Evolutionary conservation across 306 rosid genomes (phyloP).

Genomic region (Albizia julibrissin): DNA sequence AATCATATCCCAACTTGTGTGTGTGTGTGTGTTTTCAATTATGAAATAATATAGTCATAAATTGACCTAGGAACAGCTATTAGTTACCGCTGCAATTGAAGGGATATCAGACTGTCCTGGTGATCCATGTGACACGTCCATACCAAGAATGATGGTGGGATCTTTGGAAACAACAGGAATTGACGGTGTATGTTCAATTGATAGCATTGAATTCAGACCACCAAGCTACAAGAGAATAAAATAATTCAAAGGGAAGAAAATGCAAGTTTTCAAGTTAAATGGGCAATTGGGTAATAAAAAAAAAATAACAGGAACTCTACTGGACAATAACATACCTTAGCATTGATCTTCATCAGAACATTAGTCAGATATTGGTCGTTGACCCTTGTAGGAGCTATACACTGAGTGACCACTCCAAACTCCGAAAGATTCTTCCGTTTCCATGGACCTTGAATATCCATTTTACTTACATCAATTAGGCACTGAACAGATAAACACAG

Average conservation of each 20-base stretch:
- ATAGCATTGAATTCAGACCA: constrained; percentile 77
- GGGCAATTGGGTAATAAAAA: neutral
- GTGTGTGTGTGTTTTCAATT: neutral
- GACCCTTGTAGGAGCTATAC: constrained; percentile 77
- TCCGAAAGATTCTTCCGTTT: constrained; percentile 75
- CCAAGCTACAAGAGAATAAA: constrained; percentile 69
- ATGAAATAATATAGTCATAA: neutral
- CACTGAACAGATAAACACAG: neutral
- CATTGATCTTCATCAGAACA: constrained; percentile 84
- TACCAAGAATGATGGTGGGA: constrained; percentile 87
- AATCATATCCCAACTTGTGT: neutral
- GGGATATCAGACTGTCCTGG: constrained; percentile 94
- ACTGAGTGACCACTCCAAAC: constrained; percentile 77
- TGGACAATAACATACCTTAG: constrained; percentile 54
- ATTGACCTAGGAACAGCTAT: neutral
- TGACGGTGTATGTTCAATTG: constrained; percentile 62
- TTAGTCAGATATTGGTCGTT: constrained; percentile 91
- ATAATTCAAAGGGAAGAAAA: neutral
- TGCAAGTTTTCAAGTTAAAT: neutral
- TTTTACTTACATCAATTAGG: constrained; percentile 22
- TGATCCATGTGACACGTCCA: constrained; percentile 98
- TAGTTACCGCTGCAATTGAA: constrained; percentile 88
- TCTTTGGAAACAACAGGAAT: constrained; percentile 75
- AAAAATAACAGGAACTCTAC: neutral
- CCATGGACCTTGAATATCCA: constrained; percentile 75